Percentiles rank a stretch among this genome's conserved stretches.
These are phyloP conservation scores for Atkinsonella texensis DNA, from an alignment of 2,329 filamentous ascomycete genomes.

Conservation along the genomic window DNA sequence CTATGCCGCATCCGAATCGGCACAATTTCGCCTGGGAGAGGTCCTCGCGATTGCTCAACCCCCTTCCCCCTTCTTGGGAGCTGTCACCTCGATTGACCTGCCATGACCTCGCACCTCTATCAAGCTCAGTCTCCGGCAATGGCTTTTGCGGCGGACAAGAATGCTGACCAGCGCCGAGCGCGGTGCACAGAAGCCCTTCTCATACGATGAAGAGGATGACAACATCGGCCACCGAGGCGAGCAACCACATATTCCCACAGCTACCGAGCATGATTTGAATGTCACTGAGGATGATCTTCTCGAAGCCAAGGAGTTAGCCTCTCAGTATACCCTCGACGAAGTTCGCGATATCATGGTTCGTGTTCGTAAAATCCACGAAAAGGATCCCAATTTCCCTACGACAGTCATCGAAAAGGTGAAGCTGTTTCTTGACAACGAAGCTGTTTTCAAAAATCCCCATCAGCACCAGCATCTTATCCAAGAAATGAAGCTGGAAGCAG, in stretches of 20 bases:
- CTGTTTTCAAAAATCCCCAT: constrained; percentile 31
- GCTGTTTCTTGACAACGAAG: constrained; percentile 30
- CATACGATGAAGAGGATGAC: constrained; percentile 28
- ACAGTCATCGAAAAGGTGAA: constrained; percentile 28
- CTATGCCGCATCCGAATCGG: not conserved
- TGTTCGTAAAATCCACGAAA: constrained; percentile 28
- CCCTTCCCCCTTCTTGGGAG: not conserved
- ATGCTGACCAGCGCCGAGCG: not conserved
- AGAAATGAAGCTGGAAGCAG: constrained; percentile 43
- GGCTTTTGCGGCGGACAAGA: not conserved
- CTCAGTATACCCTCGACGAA: constrained; percentile 29
- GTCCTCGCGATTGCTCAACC: not conserved
- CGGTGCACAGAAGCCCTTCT: constrained; percentile 21
- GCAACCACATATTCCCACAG: constrained; percentile 12
- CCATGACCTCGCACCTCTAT: not conserved
- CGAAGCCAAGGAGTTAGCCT: constrained; percentile 32
- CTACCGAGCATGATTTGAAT: constrained; percentile 28
- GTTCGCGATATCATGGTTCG: constrained; percentile 29
- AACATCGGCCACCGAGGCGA: constrained; percentile 18
- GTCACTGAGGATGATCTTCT: constrained; percentile 34
- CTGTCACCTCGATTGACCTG: not conserved
- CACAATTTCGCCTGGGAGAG: not conserved
- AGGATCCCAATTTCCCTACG: constrained; percentile 31
- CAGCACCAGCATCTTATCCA: constrained; percentile 35
- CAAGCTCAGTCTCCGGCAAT: too few species aligned